These are phyloP conservation scores for Dactylorhiza incarnata DNA, from an alignment of 106 monocot genomes.

Conservation along the genomic window DNA sequence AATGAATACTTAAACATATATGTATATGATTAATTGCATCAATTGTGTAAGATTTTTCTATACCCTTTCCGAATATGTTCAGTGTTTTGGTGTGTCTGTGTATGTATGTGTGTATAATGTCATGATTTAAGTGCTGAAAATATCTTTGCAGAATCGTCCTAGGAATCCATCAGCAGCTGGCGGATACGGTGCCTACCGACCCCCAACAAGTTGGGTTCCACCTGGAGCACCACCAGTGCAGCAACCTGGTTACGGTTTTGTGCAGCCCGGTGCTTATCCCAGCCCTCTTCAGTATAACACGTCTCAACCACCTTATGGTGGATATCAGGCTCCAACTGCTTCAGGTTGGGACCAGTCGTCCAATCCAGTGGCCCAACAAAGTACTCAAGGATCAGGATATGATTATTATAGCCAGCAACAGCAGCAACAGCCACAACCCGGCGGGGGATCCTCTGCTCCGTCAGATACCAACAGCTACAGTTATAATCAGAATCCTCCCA, in stretches of 20 bases:
- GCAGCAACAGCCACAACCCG: neutral
- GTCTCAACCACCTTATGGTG: slow-evolving; percentile 39
- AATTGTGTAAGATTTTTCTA: no score
- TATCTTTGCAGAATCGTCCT: slow-evolving; percentile 21
- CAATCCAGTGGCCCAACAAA: slow-evolving; percentile 35
- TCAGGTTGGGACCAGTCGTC: slow-evolving; percentile 49
- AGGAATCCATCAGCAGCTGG: slow-evolving; percentile 42
- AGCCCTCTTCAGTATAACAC: slow-evolving; percentile 47
- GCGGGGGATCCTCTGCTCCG: slow-evolving; percentile 28
- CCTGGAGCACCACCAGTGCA: slow-evolving; percentile 39
- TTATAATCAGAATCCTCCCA: slow-evolving; percentile 32
- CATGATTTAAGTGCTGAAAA: no score
- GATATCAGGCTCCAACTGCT: slow-evolving; percentile 26
- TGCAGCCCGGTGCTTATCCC: slow-evolving; percentile 63
- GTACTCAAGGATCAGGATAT: slow-evolving; percentile 27
- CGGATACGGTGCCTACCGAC: slow-evolving; percentile 46
- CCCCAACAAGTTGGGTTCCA: slow-evolving; percentile 49
- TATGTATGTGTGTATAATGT: no score
- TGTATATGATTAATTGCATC: no score
- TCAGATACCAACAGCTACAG: slow-evolving; percentile 30
- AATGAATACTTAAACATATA: no score
- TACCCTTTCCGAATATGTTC: no score
- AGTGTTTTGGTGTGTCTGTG: no score
- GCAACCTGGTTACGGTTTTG: slow-evolving; percentile 59
- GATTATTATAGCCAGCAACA: slow-evolving; percentile 64